Percentiles rank a stretch among this genome's conserved stretches.
Conservation (phyloP, 495 filamentous ascomycete genomes). For the Hypoxylon lenormandii region DNA sequence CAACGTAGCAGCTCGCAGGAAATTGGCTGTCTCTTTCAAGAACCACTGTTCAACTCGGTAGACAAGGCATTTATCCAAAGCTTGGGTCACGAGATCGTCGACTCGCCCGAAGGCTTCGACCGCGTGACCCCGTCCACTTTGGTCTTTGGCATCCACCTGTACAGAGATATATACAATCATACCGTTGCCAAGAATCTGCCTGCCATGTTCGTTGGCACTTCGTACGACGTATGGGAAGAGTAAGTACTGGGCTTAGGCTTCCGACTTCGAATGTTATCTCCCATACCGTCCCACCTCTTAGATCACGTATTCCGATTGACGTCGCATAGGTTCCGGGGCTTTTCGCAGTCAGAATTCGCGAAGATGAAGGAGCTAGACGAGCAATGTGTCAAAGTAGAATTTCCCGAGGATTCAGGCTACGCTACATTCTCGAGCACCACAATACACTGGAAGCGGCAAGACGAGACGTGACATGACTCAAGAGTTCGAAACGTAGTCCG, state of each 20-base stretch:
- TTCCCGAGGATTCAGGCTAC: conserved; percentile 56
- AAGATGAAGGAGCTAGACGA: conserved; percentile 49
- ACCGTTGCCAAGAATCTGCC: conserved; percentile 54
- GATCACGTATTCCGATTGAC: conserved; percentile 19
- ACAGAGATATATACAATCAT: conserved; percentile 56
- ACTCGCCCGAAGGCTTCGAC: conserved; percentile 69
- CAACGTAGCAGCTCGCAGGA: conserved; percentile 30
- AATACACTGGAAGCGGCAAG: conserved; percentile 52
- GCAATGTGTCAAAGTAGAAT: conserved; percentile 48
- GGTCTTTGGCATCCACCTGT: conserved; percentile 73
- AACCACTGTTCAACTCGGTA: conserved; percentile 73
- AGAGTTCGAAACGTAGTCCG: not conserved
- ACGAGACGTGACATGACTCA: conserved; percentile 8
- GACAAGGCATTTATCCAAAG: conserved; percentile 69
- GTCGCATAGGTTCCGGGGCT: conserved; percentile 14
- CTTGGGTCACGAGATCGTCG: conserved; percentile 66
- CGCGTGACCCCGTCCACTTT: conserved; percentile 61
- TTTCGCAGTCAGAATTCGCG: conserved; percentile 12
- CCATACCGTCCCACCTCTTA: not conserved
- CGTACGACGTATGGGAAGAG: conserved; percentile 55
- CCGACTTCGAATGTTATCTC: not conserved
- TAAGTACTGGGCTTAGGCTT: conserved; percentile 28
- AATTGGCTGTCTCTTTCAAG: conserved; percentile 70
- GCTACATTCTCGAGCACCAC: conserved; percentile 54
- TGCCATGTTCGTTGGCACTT: conserved; percentile 58